Evolutionary conservation across 805 yeast genomes (phyloP).

Genomic region (Lipomyces mesembrius): DNA sequence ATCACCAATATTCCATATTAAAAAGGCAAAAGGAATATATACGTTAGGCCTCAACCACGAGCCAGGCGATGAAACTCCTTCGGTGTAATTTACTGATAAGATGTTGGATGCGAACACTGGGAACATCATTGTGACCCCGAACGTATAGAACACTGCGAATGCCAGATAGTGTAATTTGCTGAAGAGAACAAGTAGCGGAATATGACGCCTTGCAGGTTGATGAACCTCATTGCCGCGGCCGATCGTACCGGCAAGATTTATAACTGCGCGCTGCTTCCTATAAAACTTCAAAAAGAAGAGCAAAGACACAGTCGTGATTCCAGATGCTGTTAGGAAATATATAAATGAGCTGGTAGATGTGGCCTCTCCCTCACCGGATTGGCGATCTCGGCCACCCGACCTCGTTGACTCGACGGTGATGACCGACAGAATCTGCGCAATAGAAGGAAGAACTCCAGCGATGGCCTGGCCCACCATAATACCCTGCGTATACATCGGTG

Average conservation of each 20-base stretch:
- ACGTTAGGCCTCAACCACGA: constrained; percentile 43
- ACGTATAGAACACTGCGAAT: constrained; percentile 71
- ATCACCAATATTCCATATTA: constrained; percentile 91
- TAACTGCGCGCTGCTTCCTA: constrained; percentile 38
- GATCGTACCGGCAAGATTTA: constrained; percentile 21
- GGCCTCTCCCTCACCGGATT: not conserved
- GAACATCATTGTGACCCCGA: constrained; percentile 74
- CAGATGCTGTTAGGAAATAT: constrained; percentile 59
- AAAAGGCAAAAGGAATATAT: constrained; percentile 75
- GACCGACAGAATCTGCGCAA: constrained; percentile 64
- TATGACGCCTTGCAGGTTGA: constrained; percentile 43
- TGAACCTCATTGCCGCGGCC: constrained; percentile 32
- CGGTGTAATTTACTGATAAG: constrained; percentile 54
- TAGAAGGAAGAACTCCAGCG: constrained; percentile 89
- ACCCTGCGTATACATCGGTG: constrained; percentile 80
- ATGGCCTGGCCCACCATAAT: constrained; percentile 94
- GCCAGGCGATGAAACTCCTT: constrained; percentile 24
- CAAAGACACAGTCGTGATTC: constrained; percentile 53
- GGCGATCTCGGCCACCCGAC: constrained; percentile 9
- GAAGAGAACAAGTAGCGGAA: constrained; percentile 67
- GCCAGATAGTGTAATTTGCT: constrained; percentile 66
- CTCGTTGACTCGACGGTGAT: constrained; percentile 42
- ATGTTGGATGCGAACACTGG: constrained; percentile 87
- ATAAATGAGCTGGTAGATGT: constrained; percentile 38
- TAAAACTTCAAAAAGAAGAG: constrained; percentile 49